A percentile compares a stretch with the other conserved stretches of the same genome.
These are phyloP conservation scores for Monoraphidium neglectum DNA, from an alignment of 139 green algal species.

Conservation along the genomic window DNA sequence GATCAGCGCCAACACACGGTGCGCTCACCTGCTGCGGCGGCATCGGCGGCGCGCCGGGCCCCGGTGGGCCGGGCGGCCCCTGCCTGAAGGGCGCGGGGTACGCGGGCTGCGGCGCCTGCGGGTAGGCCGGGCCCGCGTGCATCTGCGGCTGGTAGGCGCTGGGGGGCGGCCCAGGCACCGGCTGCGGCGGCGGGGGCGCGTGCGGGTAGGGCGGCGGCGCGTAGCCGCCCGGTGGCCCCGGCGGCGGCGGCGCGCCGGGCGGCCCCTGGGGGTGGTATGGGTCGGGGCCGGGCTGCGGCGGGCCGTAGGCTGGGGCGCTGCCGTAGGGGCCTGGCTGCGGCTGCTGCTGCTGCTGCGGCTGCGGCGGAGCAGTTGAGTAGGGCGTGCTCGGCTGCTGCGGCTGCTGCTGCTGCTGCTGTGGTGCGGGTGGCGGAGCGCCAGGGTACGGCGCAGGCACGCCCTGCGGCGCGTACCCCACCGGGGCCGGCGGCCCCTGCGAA, in stretches of 20 bases:
- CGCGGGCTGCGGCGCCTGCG: not conserved
- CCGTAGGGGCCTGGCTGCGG: not conserved
- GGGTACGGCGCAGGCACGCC: not conserved
- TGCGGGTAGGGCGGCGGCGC: constrained; percentile 1
- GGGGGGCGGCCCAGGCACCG: not conserved
- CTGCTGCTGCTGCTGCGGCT: no score
- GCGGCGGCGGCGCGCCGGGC: constrained; percentile 1
- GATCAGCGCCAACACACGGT: not conserved
- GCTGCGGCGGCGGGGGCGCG: constrained; percentile 6
- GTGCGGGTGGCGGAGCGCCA: constrained; percentile 2
- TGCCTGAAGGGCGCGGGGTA: not conserved
- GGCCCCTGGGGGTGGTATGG: not conserved
- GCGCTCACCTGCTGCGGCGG: constrained; percentile 6
- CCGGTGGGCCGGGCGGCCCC: not conserved
- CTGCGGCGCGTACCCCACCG: not conserved
- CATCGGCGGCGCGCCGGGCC: not conserved
- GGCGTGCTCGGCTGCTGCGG: constrained; percentile 6
- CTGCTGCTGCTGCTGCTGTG: constrained; percentile 18
- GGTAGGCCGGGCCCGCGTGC: not conserved
- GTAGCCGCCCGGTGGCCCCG: not conserved
- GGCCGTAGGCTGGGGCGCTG: constrained; percentile 6
- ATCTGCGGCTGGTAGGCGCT: constrained; percentile 1
- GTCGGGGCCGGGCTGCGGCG: constrained; percentile 4
- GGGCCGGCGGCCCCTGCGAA: not conserved
- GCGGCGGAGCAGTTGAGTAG: not conserved